Conservation (phyloP, 345 rosid genomes). For the Populus euphratica region DNA sequence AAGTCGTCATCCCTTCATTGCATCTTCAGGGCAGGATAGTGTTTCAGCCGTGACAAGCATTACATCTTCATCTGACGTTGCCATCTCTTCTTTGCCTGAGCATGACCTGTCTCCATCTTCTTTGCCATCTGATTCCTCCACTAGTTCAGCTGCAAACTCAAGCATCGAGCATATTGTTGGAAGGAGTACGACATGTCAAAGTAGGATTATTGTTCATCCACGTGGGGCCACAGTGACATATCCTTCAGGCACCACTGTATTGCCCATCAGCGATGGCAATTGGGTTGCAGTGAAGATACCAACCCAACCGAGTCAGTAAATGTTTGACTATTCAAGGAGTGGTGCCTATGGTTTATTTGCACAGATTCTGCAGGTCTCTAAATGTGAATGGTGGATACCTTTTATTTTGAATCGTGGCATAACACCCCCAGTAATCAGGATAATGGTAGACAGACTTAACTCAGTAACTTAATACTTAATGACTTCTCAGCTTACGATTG, state of each 20-base stretch:
- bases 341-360: neutral
- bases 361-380: neutral
- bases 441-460: no score
- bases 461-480: no score
- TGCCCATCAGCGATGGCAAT: slow-evolving; percentile 22
- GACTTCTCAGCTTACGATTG: no score
- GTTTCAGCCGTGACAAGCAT: neutral
- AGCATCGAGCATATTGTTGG: neutral
- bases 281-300: slow-evolving; percentile 26
- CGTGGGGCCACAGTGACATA: slow-evolving; percentile 14
- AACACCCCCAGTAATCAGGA: no score
- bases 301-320: slow-evolving; percentile 5
- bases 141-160: neutral
- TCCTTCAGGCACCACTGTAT: slow-evolving; percentile 21
- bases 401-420: neutral
- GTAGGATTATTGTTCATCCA: slow-evolving; percentile 23
- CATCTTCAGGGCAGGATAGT: slow-evolving; percentile 18
- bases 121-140: neutral
- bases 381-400: neutral
- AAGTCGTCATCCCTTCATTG: neutral
- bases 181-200: neutral
- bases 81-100: neutral
- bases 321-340: neutral
- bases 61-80: neutral
- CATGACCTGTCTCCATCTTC: neutral